A percentile compares a stretch with the other conserved stretches of the same genome.
Evolutionary conservation across 257 asterid species (phyloP).

Genomic region (Solanum infundibuliforme): DNA sequence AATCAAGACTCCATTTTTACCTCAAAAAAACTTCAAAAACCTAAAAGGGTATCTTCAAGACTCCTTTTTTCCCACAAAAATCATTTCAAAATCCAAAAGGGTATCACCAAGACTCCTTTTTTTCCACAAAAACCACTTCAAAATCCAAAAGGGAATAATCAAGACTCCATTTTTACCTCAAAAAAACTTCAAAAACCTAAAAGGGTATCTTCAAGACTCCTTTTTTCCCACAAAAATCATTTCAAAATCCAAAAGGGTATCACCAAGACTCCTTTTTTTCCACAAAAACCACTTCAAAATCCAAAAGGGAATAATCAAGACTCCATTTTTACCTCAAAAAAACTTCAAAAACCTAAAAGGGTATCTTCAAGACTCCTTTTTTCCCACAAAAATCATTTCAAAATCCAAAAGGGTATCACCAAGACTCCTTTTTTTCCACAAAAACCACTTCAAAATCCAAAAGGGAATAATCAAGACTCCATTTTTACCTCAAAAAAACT

Average conservation of each 20-base stretch:
- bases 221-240: too few relatives aligned
- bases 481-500: conserved; percentile 22
- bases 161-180: too few relatives aligned
- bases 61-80: background rate
- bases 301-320: too few relatives aligned
- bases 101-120: background rate
- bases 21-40: background rate
- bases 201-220: too few relatives aligned
- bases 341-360: background rate
- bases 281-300: too few relatives aligned
- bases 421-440: background rate
- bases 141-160: background rate
- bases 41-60: background rate
- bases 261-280: too few relatives aligned
- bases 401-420: background rate
- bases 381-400: background rate
- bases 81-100: background rate
- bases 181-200: too few relatives aligned
- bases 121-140: background rate
- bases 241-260: too few relatives aligned
- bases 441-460: background rate
- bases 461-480: conserved; percentile 11
- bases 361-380: background rate
- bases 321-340: too few relatives aligned
- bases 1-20: conserved; percentile 27